Evolutionary conservation across 2,329 filamentous ascomycete species (phyloP).

Genomic region (Purpureocillium lavendulum): DNA sequence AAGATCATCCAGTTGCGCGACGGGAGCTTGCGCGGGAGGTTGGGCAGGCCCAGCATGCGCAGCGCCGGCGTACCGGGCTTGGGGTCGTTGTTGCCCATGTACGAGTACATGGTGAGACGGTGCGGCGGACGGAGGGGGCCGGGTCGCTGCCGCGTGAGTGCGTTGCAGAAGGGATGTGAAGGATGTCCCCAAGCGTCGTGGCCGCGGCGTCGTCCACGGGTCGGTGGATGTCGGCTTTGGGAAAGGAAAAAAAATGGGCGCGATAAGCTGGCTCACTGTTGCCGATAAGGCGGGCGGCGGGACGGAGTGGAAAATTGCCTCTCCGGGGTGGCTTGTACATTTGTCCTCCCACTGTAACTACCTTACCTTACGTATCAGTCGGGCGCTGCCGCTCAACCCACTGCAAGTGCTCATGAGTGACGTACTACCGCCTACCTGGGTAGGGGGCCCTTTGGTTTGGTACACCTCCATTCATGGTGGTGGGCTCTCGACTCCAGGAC

Average conservation of each 20-base stretch:
- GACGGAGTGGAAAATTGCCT: constrained; percentile 6
- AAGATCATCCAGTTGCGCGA: constrained; percentile 99
- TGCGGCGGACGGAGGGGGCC: constrained; percentile 16
- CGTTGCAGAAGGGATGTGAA: not conserved
- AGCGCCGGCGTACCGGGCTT: constrained; percentile 57
- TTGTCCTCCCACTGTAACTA: too few relatives aligned
- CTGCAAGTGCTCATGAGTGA: too few relatives aligned
- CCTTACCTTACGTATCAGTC: too few relatives aligned
- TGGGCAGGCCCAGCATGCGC: constrained; percentile 76
- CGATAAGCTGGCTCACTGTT: constrained; percentile 12
- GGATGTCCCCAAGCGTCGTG: not conserved
- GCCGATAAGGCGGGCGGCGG: constrained; percentile 9
- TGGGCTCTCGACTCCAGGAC: too few relatives aligned
- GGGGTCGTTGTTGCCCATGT: constrained; percentile 17
- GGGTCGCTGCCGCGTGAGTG: constrained; percentile 6
- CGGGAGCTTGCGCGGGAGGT: constrained; percentile 73
- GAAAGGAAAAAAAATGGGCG: constrained; percentile 10
- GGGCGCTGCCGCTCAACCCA: too few relatives aligned
- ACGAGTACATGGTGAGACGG: constrained; percentile 15
- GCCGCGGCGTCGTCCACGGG: not conserved
- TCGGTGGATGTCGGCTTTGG: not conserved
- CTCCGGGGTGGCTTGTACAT: not conserved
- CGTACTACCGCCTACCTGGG: too few relatives aligned
- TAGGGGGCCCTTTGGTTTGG: too few relatives aligned
- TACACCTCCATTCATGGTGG: too few relatives aligned